Base-by-base conservation (phyloP, 1,139 yeast genomes). In the Scheffersomyces stambukii region DNA sequence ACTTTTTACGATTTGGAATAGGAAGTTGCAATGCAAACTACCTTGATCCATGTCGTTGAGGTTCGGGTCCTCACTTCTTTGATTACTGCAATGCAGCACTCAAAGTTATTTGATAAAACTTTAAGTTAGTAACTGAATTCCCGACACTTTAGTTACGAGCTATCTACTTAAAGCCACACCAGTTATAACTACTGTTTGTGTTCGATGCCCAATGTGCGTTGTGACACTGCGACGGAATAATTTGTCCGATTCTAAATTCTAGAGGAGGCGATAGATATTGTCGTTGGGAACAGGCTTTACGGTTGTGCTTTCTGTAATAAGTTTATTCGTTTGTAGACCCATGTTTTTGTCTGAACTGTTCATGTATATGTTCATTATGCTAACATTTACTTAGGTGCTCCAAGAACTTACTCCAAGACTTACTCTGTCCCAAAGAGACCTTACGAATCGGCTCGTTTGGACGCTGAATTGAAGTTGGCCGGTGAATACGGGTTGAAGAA, bases 401-500 rank as follows among this genome's bases (percentile, higher is more conserved):
- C 98, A 77, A 84, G 95, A 80, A 85, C 95, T 67, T 82, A 88
- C 85, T 89, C 97, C 58, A 91, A 91, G 89, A 91, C 98, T 62
- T 89, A 85, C 86, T 74, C 96, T 63, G 95, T 89, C 69, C 98
- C 98, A 77, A 86, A 86, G 82, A 86, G 94, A 71, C 96, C 96
- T 47, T 91, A 82, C 79, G 98, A 91, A 75, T 84, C 94, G 54
- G 93, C 96, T 70, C 95, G 98, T 82, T 82, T 91, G 72, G 98
- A 91, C 63, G 86, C 95, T 68, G 98, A 93, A 77, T 84, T 91
- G 70, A 88, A 91, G 76, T 84, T 91, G 63, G 96, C 95, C 61
- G 98, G 98, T 80, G 98, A 91, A 76, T 91, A 74, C 83, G 99
- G 98, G 80, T 83, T 91, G 67, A 89, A 88, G 79, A 91, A 93